Evolutionary conservation across 176 grass and related monocot species (phyloP).

Genomic region (Carex myosuroides): DNA sequence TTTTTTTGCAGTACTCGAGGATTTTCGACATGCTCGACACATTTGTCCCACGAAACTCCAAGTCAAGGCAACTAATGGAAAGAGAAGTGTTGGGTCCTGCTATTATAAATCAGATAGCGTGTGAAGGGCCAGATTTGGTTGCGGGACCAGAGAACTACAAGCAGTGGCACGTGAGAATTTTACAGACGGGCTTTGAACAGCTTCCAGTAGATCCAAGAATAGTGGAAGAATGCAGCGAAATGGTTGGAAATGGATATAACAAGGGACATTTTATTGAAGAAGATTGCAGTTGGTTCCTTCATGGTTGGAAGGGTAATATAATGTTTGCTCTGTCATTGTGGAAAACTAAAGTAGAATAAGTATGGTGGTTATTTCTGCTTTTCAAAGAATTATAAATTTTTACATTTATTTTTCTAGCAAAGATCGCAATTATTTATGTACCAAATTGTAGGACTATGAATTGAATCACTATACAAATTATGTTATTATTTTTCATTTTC

Average conservation of each 20-base stretch:
- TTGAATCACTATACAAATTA: too few relatives aligned
- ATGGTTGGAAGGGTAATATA: constrained; percentile 32
- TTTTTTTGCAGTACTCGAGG: constrained; percentile 26
- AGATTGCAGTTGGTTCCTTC: constrained; percentile 26
- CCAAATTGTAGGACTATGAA: too few relatives aligned
- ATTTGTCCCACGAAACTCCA: neutral
- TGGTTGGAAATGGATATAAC: constrained; percentile 1
- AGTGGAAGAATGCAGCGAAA: neutral
- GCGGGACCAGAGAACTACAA: neutral
- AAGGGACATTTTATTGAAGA: constrained; percentile 19
- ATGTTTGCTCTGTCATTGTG: constrained; percentile 11
- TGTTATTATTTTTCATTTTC: too few relatives aligned
- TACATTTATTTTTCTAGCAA: neutral
- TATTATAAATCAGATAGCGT: neutral
- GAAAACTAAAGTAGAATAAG: constrained; percentile 5
- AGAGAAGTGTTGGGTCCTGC: neutral
- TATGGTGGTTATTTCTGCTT: neutral
- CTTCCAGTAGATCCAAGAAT: constrained; percentile 15
- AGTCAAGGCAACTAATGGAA: neutral
- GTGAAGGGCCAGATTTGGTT: neutral
- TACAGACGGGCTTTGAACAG: constrained; percentile 21
- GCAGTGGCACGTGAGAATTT: constrained; percentile 26
- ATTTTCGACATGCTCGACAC: neutral
- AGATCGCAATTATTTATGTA: too few relatives aligned
- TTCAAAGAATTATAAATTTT: neutral